Evolutionary conservation across 2,329 filamentous ascomycete genomes (phyloP), one percentile per base, ranked within the genome.

Genomic region (Colletotrichum scovillei): DNA sequence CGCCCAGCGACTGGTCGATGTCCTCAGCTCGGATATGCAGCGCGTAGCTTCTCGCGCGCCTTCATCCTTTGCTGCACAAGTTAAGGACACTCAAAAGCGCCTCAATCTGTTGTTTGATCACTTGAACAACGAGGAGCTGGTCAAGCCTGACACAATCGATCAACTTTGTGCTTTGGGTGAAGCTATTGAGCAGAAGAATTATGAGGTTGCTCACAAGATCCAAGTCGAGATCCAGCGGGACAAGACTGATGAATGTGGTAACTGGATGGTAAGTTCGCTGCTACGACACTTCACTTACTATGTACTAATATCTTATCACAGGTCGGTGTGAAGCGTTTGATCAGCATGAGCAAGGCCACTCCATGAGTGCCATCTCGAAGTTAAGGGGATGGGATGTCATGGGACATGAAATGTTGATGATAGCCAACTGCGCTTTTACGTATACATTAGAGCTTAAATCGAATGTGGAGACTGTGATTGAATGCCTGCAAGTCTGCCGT

Each of bases 81-180:
- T 99, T 24, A 94, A 95, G 78, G 97, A 98, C 81, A 97, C 95
- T 2, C 94, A 98, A 81, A 98, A 98, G 85, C 92, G 97, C 32
- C 88, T 99, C 72, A 94, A 94, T 78, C 92, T 98, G 63, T 87
- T 99, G n/a, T 98, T 98, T 81, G 96, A 99, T 80, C 95, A 98
- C 82, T 88, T 99, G 59, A 99, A 98, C 88, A 98, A 98, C 77
- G 93, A 95, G 79, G 95, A 98, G 79, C 87, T 98, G 53, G 87
- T 98, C 67, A 94, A 93, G 84, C 90, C 93, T 1, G 92, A 94
- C 78, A 98, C 93, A 0, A 89, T 95, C 63, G 87, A 90, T 74
- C 87, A 92, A 80, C 86, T 95, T 78, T 86, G 87, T 9, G 85
- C 91, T 77, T 84, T 95, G 35, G 89, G 93, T 9, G 85, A 90